Base-by-base conservation (phyloP, 306 rosid genomes). In the Benincasa hispida region DNA sequence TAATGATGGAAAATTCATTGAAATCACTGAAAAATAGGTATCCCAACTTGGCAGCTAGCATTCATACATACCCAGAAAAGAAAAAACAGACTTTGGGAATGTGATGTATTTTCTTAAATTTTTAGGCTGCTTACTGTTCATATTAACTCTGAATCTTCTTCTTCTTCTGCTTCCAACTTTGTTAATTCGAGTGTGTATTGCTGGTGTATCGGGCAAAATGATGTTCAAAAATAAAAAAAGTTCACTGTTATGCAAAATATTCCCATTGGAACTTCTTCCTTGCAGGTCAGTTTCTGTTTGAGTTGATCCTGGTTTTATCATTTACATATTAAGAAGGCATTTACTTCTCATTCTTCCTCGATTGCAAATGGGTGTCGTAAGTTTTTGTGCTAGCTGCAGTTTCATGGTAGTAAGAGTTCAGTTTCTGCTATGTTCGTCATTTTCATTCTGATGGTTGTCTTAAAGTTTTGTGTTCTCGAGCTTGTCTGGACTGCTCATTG, bases 191-290 rank as follows among this genome's bases (percentile, higher is more conserved):
- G 54, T 41, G 53, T 41, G 19, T 13, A 22, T 42, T 68, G 32
- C 5, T 39, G 34, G 4, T 22, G 3, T 39, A 41, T 39, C 15
- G 21, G 42, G 37, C 14, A 13, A 45, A 45, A 69, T 42, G 56
- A 14, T 69, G 2, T 68, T 68, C 21, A 69, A 15, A 9, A 24
- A 69, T 22, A 42, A 15, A 48, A 69, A 42, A 45, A 24, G 37
- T 6, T 69, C 75, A 69, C 75, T 69, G 35, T 69, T 69, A 22
- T 1, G 21, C 75, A 69, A 69, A 69, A 45, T 69, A 45, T 69
- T 45, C 28, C 75, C 75, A 6, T 14, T 45, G 75, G 75, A 69
- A 15, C 57, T 69, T 63, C 48, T 63, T 45, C 56, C 56, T 22
- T 45, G 75, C 75, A 69, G 75, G 75, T 69, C 12, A 42, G 75